A percentile compares a stretch with the other conserved stretches of the same genome.
Evolutionary conservation across 805 yeast species (phyloP).

Genomic region (Zygotorulaspora danielsina): DNA sequence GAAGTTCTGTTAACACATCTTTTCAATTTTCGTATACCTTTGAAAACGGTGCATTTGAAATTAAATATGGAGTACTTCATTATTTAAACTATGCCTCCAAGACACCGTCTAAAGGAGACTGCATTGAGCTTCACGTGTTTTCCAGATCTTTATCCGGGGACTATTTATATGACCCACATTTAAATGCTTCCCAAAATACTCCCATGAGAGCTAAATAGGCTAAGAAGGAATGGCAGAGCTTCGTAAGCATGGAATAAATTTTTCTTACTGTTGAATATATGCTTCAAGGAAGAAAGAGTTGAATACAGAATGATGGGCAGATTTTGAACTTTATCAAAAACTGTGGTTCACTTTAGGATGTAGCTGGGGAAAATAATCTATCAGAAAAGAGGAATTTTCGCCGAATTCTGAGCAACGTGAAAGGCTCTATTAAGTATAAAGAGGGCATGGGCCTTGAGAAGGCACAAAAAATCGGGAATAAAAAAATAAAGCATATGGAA

Average conservation of each 20-base stretch:
- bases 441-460: slow-evolving; percentile 5
- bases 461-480: slow-evolving; percentile 4
- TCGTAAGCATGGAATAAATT: slow-evolving; percentile 9
- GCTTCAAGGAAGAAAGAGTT: slow-evolving; percentile 13
- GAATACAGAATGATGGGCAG: slow-evolving; percentile 9
- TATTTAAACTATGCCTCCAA: slow-evolving; percentile 5
- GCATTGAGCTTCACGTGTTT: slow-evolving; percentile 12
- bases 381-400: slow-evolving; percentile 11
- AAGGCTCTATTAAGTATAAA: slow-evolving; percentile 9
- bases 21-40: slow-evolving; percentile 11
- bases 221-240: slow-evolving; percentile 11
- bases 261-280: slow-evolving; percentile 10
- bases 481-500: slow-evolving; percentile 4
- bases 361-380: slow-evolving; percentile 8
- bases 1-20: slow-evolving; percentile 11
- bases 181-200: not conserved
- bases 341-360: slow-evolving; percentile 11
- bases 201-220: not conserved
- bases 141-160: slow-evolving; percentile 5
- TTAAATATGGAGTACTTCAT: slow-evolving; percentile 12
- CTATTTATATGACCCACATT: slow-evolving; percentile 2
- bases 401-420: slow-evolving; percentile 13
- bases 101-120: slow-evolving; percentile 2
- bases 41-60: slow-evolving; percentile 7
- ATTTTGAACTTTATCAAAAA: slow-evolving; percentile 7